These are phyloP conservation scores for Kurtzmaniella quercitrusa DNA, from an alignment of 1,139 yeast genomes.

Conservation along the genomic window DNA sequence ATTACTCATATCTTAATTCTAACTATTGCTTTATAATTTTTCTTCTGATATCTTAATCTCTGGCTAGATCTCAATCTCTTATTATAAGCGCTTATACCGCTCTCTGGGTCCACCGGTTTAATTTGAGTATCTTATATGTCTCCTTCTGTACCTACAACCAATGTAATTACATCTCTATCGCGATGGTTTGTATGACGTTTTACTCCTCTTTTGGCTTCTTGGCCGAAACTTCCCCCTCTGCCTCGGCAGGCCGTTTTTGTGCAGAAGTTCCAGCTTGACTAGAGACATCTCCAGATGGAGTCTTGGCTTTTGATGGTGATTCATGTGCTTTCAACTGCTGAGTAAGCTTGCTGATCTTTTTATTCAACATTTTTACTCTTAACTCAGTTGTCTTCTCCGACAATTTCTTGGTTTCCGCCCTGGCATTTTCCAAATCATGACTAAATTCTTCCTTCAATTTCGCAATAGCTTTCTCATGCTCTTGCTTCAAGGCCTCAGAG, in stretches of 20 bases:
- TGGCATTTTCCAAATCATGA: constrained; percentile 28
- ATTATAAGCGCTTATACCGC: too few species aligned
- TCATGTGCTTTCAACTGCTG: constrained; percentile 24
- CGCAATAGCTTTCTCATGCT: constrained; percentile 20
- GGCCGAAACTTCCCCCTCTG: constrained; percentile 8
- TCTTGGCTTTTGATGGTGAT: constrained; percentile 15
- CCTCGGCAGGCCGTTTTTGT: constrained; percentile 12
- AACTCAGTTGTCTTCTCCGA: constrained; percentile 40
- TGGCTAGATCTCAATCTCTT: too few species aligned
- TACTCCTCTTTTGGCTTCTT: constrained; percentile 12
- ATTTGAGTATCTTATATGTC: too few species aligned
- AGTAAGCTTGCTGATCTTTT: constrained; percentile 22
- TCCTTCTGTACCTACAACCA: not conserved
- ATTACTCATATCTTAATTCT: too few species aligned
- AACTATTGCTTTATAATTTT: too few species aligned
- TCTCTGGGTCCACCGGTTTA: too few species aligned
- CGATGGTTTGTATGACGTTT: not conserved
- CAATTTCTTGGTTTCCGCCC: constrained; percentile 24
- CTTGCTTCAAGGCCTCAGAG: constrained; percentile 11
- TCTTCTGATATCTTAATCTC: too few species aligned
- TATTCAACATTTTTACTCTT: constrained; percentile 39
- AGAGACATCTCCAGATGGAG: constrained; percentile 15
- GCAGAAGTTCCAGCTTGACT: constrained; percentile 12
- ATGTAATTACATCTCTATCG: not conserved
- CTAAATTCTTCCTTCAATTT: constrained; percentile 25